Conservation (phyloP, 2,329 filamentous ascomycete genomes). For the Calonectria hongkongensis region DNA sequence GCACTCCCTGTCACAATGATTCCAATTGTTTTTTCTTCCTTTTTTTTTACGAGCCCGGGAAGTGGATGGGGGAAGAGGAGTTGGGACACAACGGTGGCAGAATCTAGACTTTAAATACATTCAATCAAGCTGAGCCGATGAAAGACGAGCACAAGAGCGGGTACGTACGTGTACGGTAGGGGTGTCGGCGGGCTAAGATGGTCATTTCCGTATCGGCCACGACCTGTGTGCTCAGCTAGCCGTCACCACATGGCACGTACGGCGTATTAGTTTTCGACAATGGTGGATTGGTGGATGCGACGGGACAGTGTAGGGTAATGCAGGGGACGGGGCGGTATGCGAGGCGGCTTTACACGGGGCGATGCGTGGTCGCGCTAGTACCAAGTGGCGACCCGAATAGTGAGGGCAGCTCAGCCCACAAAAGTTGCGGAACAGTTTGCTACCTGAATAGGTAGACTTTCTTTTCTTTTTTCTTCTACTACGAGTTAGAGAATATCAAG, state of each 20-base stretch:
- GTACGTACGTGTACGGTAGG: conserved; percentile 4
- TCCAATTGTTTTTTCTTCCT: conserved; percentile 33
- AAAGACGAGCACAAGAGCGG: conserved; percentile 10
- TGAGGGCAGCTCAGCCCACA: conserved; percentile 15
- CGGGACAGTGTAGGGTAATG: conserved; percentile 29
- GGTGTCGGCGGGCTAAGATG: neutral
- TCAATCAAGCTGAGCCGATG: conserved; percentile 23
- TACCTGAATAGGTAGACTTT: neutral
- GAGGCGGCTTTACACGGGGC: conserved; percentile 17
- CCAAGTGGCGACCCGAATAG: neutral
- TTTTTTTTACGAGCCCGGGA: conserved; percentile 4
- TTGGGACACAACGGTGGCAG: conserved; percentile 6
- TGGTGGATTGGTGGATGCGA: conserved; percentile 24
- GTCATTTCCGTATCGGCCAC: neutral
- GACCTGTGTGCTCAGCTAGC: conserved; percentile 15
- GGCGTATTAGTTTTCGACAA: conserved; percentile 23
- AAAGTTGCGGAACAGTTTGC: neutral
- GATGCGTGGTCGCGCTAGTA: neutral
- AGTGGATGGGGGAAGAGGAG: conserved; percentile 9
- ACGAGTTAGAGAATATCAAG: neutral
- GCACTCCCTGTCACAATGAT: conserved; percentile 36
- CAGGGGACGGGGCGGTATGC: conserved; percentile 22
- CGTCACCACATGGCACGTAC: conserved; percentile 20
- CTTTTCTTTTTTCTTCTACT: neutral
- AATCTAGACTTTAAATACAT: conserved; percentile 33